A percentile compares a stretch with the other conserved stretches of the same genome.
Conservation (phyloP, 1,139 yeast species). For the Nakaseomyces uthaithaninus region DNA sequence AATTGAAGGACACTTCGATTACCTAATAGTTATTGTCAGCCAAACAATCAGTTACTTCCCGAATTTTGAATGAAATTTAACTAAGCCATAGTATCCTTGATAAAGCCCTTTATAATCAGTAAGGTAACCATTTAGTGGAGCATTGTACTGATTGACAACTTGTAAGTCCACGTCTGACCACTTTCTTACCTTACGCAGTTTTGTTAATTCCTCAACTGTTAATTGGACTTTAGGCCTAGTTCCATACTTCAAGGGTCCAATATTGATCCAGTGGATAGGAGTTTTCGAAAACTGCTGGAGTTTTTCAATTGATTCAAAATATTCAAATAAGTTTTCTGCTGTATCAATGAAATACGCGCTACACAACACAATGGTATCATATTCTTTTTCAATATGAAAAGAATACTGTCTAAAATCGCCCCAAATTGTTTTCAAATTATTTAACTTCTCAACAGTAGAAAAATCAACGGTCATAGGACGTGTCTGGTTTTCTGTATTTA, state of each 20-base stretch:
- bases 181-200: conserved; percentile 47
- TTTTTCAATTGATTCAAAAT: conserved; percentile 52
- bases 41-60: background rate
- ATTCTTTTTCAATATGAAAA: conserved; percentile 18
- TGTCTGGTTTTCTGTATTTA: conserved; percentile 43
- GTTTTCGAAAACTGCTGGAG: conserved; percentile 38
- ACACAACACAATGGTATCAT: conserved; percentile 50
- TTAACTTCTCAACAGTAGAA: conserved; percentile 35
- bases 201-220: conserved; percentile 52
- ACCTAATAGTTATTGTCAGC: no score
- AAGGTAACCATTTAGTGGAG: conserved; percentile 43
- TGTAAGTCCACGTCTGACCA: conserved; percentile 48
- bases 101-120: conserved; percentile 61
- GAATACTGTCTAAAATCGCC: conserved; percentile 59
- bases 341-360: conserved; percentile 79
- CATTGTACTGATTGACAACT: conserved; percentile 20
- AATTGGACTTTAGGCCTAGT: conserved; percentile 75
- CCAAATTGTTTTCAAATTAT: conserved; percentile 42
- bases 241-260: conserved; percentile 85
- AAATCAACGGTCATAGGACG: conserved; percentile 38
- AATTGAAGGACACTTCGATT: no score
- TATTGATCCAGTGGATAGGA: conserved; percentile 65
- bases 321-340: conserved; percentile 71
- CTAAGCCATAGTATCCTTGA: conserved; percentile 69
- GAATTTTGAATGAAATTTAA: conserved; percentile 35